Percentiles rank a stretch among this genome's conserved stretches.
These are phyloP conservation scores for Xylaria multiplex DNA, from an alignment of 2,329 filamentous ascomycete genomes.

Conservation along the genomic window DNA sequence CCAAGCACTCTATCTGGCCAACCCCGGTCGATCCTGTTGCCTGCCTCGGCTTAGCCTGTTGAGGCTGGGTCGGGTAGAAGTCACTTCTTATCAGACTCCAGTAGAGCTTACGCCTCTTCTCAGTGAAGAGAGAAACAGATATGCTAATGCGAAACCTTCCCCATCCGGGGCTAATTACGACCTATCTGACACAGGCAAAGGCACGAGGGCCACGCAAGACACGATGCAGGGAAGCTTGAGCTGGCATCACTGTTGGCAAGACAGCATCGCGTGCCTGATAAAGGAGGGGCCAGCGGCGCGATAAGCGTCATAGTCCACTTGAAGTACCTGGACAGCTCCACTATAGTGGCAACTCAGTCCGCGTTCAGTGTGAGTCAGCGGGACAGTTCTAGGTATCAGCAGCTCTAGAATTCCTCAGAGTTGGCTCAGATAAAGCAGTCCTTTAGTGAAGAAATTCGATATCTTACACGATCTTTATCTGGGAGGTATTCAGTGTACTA, in stretches of 20 bases:
- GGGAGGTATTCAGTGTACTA: too few species aligned
- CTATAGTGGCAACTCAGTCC: slow-evolving; percentile 3
- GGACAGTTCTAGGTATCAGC: slow-evolving; percentile 7
- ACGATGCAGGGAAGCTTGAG: slow-evolving; percentile 4
- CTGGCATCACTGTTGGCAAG: neutral
- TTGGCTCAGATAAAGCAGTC: neutral
- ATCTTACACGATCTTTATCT: too few species aligned
- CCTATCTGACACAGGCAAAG: slow-evolving; percentile 13
- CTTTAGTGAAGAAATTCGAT: too few species aligned
- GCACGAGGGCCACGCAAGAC: slow-evolving; percentile 18
- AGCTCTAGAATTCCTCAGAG: slow-evolving; percentile 1
- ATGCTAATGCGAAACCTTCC: slow-evolving; percentile 33
- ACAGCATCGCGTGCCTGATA: slow-evolving; percentile 35
- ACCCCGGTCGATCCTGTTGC: slow-evolving; percentile 17
- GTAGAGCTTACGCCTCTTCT: slow-evolving; percentile 15
- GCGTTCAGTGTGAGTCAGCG: slow-evolving; percentile 25
- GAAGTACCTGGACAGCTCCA: neutral
- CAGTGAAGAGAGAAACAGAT: slow-evolving; percentile 10
- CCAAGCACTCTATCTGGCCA: slow-evolving; percentile 26
- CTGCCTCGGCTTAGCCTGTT: slow-evolving; percentile 1
- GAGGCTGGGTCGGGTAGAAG: slow-evolving; percentile 16
- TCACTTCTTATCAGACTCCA: slow-evolving; percentile 29
- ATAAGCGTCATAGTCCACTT: slow-evolving; percentile 37
- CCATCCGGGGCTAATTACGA: slow-evolving; percentile 21
- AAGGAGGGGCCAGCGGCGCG: slow-evolving; percentile 30